Percentiles rank a stretch among this genome's conserved stretches.
Evolutionary conservation across 768 basidiomycete genomes (phyloP).

Genomic region (Exidia glandulosa): DNA sequence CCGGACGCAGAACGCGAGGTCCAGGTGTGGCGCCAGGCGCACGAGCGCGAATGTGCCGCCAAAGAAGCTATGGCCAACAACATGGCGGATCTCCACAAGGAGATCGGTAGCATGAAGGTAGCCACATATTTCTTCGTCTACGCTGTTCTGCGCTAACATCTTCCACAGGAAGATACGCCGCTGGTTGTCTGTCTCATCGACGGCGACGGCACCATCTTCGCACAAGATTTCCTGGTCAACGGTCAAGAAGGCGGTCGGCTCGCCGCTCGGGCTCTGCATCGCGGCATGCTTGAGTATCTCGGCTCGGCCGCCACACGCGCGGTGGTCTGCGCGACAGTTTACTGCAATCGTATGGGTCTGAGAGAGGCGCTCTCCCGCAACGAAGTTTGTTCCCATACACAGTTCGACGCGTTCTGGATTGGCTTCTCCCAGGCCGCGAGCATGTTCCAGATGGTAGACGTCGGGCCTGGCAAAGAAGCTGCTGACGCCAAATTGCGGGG

Average conservation of each 20-base stretch:
- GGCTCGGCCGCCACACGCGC: not conserved
- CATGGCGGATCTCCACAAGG: not conserved
- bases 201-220: slow-evolving; percentile 54
- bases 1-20: not conserved
- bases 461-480: no score
- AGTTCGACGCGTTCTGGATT: slow-evolving; percentile 48
- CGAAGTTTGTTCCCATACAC: slow-evolving; percentile 49
- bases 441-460: not conserved
- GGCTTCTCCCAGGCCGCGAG: slow-evolving; percentile 21
- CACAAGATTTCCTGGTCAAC: slow-evolving; percentile 36
- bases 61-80: not conserved
- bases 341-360: not conserved
- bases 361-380: slow-evolving; percentile 28
- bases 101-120: not conserved
- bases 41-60: not conserved
- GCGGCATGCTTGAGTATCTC: slow-evolving; percentile 10
- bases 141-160: no score
- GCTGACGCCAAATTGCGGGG: not conserved
- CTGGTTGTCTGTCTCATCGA: slow-evolving; percentile 55
- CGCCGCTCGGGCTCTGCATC: slow-evolving; percentile 39
- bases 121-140: no score
- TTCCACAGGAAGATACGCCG: slow-evolving; percentile 43
- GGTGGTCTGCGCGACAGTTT: not conserved
- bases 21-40: not conserved
- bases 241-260: slow-evolving; percentile 48